Percentiles rank a stretch among this genome's conserved stretches.
Conservation (phyloP, 306 rosid species). For the Vigna angularis region DNA sequence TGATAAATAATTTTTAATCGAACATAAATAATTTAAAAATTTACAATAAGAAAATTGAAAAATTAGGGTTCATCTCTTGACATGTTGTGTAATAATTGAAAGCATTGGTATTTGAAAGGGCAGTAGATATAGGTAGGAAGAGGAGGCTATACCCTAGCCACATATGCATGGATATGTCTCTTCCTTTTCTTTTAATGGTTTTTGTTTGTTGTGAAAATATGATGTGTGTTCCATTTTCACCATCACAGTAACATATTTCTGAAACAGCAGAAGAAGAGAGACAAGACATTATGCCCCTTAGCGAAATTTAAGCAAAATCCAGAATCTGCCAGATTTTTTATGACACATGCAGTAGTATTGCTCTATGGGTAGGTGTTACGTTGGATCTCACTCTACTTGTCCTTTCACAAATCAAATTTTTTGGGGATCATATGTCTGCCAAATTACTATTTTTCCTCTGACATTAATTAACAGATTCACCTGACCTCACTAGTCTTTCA, state of each 20-base stretch:
- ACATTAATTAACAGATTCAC: slow-evolving; percentile 32
- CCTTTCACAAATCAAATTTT: slow-evolving; percentile 23
- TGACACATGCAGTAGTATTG: not conserved
- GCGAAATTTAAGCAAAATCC: slow-evolving; percentile 48
- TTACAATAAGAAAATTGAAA: too few relatives aligned
- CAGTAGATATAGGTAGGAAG: slow-evolving; percentile 14
- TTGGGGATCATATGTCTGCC: slow-evolving; percentile 29
- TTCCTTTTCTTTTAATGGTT: slow-evolving; percentile 3
- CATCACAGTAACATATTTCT: not conserved
- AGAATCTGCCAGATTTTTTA: slow-evolving; percentile 51
- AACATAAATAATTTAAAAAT: too few relatives aligned
- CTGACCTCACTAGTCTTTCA: not conserved
- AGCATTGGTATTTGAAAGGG: slow-evolving; percentile 33
- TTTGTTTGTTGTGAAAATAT: slow-evolving; percentile 19
- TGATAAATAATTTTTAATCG: too few relatives aligned
- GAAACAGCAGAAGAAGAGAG: slow-evolving; percentile 1
- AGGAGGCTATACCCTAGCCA: slow-evolving; percentile 15
- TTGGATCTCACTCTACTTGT: slow-evolving; percentile 19
- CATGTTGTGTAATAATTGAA: slow-evolving; percentile 45
- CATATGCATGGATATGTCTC: slow-evolving; percentile 15
- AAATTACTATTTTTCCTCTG: slow-evolving; percentile 11
- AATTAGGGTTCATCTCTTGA: not conserved
- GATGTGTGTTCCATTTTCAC: slow-evolving; percentile 26
- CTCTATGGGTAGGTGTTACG: slow-evolving; percentile 10
- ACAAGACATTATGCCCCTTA: slow-evolving; percentile 36